phyloP scores from a whole-genome alignment of 441 rosid genomes.

The Monsonia emarginata region DNA sequence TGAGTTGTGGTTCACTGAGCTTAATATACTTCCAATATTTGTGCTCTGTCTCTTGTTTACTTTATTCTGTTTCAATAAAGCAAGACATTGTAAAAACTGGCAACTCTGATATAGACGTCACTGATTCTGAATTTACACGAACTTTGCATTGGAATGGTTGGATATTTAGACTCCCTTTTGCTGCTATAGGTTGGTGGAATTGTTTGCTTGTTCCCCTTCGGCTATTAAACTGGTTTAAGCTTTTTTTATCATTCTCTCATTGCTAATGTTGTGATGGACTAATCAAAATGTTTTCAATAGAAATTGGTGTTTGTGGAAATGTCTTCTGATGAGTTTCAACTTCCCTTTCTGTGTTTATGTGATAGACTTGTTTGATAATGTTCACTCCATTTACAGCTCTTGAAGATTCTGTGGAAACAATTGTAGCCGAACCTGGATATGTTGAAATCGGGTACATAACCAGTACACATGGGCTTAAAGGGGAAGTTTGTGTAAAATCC shows the following conservation, averaged over 20 bases:
- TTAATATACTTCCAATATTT: too few species aligned
- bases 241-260: neutral
- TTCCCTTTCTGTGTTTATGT: neutral
- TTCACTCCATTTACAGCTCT: conserved; percentile 32
- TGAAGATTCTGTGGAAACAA: conserved; percentile 39
- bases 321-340: neutral
- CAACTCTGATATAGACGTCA: too few species aligned
- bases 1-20: too few species aligned
- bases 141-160: too few species aligned
- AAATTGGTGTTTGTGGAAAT: neutral
- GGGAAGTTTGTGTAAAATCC: conserved; percentile 66
- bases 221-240: neutral
- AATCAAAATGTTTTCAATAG: neutral
- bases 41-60: too few species aligned
- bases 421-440: conserved; percentile 27
- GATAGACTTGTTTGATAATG: neutral
- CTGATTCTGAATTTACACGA: too few species aligned
- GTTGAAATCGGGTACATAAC: conserved; percentile 72
- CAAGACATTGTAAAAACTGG: too few species aligned
- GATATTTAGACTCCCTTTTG: too few species aligned
- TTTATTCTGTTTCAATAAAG: too few species aligned
- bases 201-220: neutral
- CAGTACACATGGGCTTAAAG: conserved; percentile 70
- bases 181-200: neutral
- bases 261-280: neutral